phyloP scores from a whole-genome alignment of 169 alveolate species.

The Theileria equi region DNA sequence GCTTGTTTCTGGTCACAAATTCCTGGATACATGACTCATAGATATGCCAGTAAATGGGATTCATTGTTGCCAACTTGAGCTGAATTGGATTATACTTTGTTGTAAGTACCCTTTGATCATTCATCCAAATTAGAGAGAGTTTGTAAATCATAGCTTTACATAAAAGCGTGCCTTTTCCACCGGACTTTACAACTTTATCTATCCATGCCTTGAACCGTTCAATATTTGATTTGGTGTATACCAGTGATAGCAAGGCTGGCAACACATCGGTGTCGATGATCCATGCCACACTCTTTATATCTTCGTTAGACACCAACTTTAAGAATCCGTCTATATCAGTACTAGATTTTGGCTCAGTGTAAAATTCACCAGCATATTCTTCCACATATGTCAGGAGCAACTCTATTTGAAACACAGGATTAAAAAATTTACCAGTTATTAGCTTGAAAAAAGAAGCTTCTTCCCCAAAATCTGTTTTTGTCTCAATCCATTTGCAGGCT shows the following conservation, averaged over 20 bases:
- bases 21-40: constrained; percentile 34
- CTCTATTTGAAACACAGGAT: constrained; percentile 53
- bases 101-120: constrained; percentile 22
- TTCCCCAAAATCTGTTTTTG: constrained; percentile 33
- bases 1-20: constrained; percentile 27
- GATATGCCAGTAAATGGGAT: constrained; percentile 46
- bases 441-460: constrained; percentile 22
- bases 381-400: constrained; percentile 42
- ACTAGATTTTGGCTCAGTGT: too few relatives aligned
- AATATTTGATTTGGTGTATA: constrained; percentile 15
- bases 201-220: constrained; percentile 26
- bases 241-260: constrained; percentile 17
- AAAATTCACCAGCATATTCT: not conserved
- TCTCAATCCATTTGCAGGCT: constrained; percentile 40
- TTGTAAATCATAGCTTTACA: constrained; percentile 48
- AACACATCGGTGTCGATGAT: constrained; percentile 42
- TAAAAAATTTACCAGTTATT: constrained; percentile 27
- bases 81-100: constrained; percentile 15
- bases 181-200: constrained; percentile 12
- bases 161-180: constrained; percentile 9
- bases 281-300: constrained; percentile 34
- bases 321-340: too few relatives aligned
- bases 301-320: constrained; percentile 9
- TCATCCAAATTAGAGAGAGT: constrained; percentile 48
- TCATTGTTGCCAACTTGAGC: constrained; percentile 36